Percentiles rank a stretch among this genome's conserved stretches.
phyloP scores from a whole-genome alignment of 208 protist species.

The Acanthamoeba royreba region DNA sequence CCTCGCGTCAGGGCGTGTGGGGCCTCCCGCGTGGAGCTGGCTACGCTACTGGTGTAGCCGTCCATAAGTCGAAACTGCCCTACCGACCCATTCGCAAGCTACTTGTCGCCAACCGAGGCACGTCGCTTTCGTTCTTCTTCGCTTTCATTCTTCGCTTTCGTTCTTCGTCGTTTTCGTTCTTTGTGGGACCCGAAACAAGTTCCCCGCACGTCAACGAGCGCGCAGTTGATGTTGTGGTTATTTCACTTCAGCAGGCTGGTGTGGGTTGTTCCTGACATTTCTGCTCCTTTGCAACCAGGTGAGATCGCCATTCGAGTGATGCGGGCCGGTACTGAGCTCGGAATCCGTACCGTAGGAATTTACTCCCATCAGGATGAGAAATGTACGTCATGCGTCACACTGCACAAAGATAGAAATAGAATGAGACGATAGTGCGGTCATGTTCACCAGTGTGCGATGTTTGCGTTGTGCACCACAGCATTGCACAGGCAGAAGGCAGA shows the following conservation, averaged over 20 bases:
- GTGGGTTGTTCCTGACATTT: too few species aligned
- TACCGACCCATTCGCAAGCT: not conserved
- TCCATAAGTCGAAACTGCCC: not conserved
- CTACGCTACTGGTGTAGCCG: too few species aligned
- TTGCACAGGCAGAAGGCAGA: constrained; percentile 72
- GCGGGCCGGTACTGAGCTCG: constrained; percentile 81
- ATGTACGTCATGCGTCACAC: not conserved
- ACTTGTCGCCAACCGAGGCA: not conserved
- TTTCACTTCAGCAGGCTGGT: too few species aligned
- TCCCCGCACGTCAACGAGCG: not conserved
- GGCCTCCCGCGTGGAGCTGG: too few species aligned
- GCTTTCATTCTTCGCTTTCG: not conserved
- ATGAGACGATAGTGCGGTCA: too few species aligned
- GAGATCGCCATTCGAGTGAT: constrained; percentile 87
- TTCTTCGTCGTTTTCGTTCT: not conserved
- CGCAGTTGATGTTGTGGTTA: not conserved
- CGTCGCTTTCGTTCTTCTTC: not conserved
- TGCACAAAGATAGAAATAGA: not conserved
- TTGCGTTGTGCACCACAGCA: not conserved
- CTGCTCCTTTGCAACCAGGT: too few species aligned
- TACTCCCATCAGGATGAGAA: constrained; percentile 62
- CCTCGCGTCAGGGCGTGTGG: too few species aligned
- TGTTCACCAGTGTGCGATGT: too few species aligned
- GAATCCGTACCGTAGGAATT: constrained; percentile 74
- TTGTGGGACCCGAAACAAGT: too few species aligned